Conservation (phyloP, 495 filamentous ascomycete species). For the Poronia punctata region DNA sequence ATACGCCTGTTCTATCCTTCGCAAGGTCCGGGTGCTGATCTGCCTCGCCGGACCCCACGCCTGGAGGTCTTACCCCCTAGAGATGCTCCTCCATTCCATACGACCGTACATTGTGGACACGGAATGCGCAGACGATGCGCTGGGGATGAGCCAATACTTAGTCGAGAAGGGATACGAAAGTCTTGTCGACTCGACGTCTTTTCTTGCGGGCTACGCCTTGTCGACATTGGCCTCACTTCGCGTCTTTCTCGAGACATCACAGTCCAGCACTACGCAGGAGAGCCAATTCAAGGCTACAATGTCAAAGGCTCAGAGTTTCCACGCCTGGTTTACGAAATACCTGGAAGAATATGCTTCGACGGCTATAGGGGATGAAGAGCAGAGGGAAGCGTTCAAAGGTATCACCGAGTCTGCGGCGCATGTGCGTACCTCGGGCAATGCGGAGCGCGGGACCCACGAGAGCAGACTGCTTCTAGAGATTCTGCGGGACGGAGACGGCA, state of each 20-base stretch:
- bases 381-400: conserved; percentile 50
- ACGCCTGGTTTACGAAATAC: conserved; percentile 62
- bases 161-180: conserved; percentile 60
- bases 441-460: conserved; percentile 55
- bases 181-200: conserved; percentile 57
- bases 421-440: conserved; percentile 52
- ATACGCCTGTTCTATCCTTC: conserved; percentile 76
- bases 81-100: conserved; percentile 82
- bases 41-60: conserved; percentile 67
- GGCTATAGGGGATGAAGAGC: conserved; percentile 36
- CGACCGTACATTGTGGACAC: conserved; percentile 70
- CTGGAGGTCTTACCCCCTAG: conserved; percentile 72
- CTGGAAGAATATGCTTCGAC: conserved; percentile 50
- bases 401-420: conserved; percentile 58
- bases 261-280: conserved; percentile 67
- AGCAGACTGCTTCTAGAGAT: conserved; percentile 67
- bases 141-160: conserved; percentile 83
- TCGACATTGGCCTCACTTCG: conserved; percentile 68
- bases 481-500: conserved; percentile 59
- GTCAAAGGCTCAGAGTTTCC: conserved; percentile 58
- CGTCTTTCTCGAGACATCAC: conserved; percentile 59
- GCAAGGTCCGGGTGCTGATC: conserved; percentile 76
- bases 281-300: conserved; percentile 64
- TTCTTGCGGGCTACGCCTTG: conserved; percentile 70
- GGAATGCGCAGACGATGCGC: conserved; percentile 84